Conservation (phyloP, 2,329 filamentous ascomycete species). For the Alternaria ethzedia region DNA sequence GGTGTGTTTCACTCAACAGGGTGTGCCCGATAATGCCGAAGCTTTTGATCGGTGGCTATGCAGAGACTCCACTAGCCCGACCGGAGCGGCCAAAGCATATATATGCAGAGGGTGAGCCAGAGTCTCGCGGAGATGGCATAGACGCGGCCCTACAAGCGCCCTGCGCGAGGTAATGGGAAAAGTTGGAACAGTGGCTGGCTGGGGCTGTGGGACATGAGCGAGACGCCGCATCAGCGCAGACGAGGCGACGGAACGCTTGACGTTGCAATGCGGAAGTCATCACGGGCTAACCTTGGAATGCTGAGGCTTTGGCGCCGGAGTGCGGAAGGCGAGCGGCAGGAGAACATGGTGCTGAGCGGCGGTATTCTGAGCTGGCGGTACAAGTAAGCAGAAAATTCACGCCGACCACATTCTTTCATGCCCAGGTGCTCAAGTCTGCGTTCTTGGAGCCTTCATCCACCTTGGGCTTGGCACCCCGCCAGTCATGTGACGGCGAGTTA, state of each 20-base stretch:
- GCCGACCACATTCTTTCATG: background rate
- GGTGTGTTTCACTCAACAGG: constrained; percentile 22
- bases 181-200: constrained; percentile 6
- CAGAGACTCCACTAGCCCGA: constrained; percentile 6
- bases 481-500: background rate
- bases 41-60: constrained; percentile 16
- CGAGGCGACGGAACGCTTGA: constrained; percentile 15
- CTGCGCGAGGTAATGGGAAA: background rate
- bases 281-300: background rate
- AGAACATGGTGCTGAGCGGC: background rate
- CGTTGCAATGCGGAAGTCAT: constrained; percentile 17
- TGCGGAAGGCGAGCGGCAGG: constrained; percentile 1
- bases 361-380: background rate
- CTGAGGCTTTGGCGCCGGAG: constrained; percentile 2
- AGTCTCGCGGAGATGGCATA: background rate
- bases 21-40: constrained; percentile 15
- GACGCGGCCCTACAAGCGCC: background rate
- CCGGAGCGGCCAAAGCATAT: constrained; percentile 5
- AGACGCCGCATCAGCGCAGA: constrained; percentile 26
- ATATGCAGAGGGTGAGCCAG: background rate
- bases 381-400: background rate
- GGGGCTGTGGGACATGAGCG: constrained; percentile 24
- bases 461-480: background rate
- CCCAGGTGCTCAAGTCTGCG: background rate
- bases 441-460: background rate